These are phyloP conservation scores for Kodamaea anthophila DNA, from an alignment of 1,139 yeast species.

Conservation along the genomic window DNA sequence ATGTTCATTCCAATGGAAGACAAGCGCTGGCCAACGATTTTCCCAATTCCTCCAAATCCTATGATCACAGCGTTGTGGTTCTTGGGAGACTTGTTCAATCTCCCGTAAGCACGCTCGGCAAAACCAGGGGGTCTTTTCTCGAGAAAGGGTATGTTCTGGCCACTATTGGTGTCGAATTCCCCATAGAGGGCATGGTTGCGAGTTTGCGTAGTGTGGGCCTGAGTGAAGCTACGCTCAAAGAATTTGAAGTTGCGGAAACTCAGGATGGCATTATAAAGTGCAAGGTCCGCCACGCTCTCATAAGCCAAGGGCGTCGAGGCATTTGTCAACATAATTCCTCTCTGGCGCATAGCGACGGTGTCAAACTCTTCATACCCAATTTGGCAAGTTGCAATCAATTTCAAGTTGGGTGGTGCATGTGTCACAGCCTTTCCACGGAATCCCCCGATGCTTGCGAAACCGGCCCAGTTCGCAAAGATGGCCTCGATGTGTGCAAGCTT, in stretches of 20 bases:
- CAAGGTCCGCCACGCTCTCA: constrained; percentile 23
- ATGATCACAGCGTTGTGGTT: constrained; percentile 21
- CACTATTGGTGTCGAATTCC: constrained; percentile 11
- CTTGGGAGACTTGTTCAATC: constrained; percentile 14
- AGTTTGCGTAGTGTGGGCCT: constrained; percentile 9
- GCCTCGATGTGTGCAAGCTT: constrained; percentile 15
- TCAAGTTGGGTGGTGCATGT: constrained; percentile 14
- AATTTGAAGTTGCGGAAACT: constrained; percentile 19
- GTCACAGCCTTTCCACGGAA: constrained; percentile 14
- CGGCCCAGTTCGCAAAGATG: constrained; percentile 20
- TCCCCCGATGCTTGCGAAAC: constrained; percentile 15
- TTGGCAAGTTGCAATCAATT: constrained; percentile 18
- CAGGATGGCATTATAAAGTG: constrained; percentile 16
- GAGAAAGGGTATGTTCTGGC: constrained; percentile 3
- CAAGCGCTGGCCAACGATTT: constrained; percentile 16
- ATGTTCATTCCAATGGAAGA: constrained; percentile 19
- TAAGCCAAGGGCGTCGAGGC: constrained; percentile 18
- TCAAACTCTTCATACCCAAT: constrained; percentile 19
- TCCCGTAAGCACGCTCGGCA: constrained; percentile 11
- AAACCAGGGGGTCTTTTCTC: constrained; percentile 11
- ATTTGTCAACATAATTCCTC: constrained; percentile 18
- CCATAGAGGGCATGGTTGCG: constrained; percentile 13
- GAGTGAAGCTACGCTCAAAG: constrained; percentile 9
- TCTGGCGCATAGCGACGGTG: constrained; percentile 13
- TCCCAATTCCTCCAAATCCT: constrained; percentile 23